Evolutionary conservation across 1,284 basidiomycete species (phyloP).

Genomic region (Thelephora terrestris): DNA sequence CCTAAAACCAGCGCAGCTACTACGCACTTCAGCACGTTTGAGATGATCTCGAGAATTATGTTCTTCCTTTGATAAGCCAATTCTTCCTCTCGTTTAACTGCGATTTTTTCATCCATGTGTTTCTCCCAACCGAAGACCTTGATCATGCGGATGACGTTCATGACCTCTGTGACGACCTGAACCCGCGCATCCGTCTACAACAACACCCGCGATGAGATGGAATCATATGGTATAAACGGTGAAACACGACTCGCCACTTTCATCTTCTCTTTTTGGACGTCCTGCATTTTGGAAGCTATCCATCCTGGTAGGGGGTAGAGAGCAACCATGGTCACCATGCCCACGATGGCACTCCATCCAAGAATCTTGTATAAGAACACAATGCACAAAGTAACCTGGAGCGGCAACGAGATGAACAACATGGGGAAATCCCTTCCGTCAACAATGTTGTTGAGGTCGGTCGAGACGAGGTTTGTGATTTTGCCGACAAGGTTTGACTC

Average conservation of each 20-base stretch:
- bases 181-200: slow-evolving; percentile 38
- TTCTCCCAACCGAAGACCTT: slow-evolving; percentile 51
- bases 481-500: slow-evolving; percentile 35
- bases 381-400: slow-evolving; percentile 26
- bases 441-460: slow-evolving; percentile 25
- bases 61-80: slow-evolving; percentile 35
- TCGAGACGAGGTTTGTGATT: slow-evolving; percentile 36
- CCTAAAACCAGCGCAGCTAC: slow-evolving; percentile 2
- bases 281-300: slow-evolving; percentile 21
- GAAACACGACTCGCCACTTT: slow-evolving; percentile 14
- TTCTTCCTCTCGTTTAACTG: slow-evolving; percentile 45
- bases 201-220: slow-evolving; percentile 10
- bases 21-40: slow-evolving; percentile 28
- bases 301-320: slow-evolving; percentile 40
- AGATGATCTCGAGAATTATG: slow-evolving; percentile 28
- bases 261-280: slow-evolving; percentile 18
- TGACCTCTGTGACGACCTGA: slow-evolving; percentile 37
- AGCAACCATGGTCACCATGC: slow-evolving; percentile 40
- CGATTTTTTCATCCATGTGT: slow-evolving; percentile 33
- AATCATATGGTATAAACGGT: slow-evolving; percentile 9
- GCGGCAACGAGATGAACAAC: slow-evolving; percentile 24
- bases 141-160: slow-evolving; percentile 40
- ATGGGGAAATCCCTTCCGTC: slow-evolving; percentile 24
- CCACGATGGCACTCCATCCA: slow-evolving; percentile 40
- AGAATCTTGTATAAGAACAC: slow-evolving; percentile 32